Evolutionary conservation across 257 asterid genomes (phyloP), one percentile per base, ranked within the genome.

Genomic region (Mitragyna speciosa): DNA sequence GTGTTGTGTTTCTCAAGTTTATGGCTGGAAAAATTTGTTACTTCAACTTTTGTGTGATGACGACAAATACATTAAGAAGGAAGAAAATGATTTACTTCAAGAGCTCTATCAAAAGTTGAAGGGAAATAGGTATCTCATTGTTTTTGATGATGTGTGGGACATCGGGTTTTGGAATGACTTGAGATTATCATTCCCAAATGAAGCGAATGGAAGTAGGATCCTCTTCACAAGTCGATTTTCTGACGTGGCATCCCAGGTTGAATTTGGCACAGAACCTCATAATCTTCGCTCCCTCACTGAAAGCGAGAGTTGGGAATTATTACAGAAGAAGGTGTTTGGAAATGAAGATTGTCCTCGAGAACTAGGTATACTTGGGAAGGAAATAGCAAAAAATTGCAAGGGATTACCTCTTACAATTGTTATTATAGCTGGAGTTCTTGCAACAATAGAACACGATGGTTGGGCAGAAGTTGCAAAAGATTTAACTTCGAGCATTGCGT

Each of bases 81-180:
- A 12, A 36, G 71, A 58, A 26, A 12, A 28, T 1, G 72, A 71
- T 0, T 58, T 70, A 19, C 30, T 66, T 45, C 4, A 9, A 0
- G 2, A 14, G 22, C 52, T 79, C 51, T 28, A 36, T 52, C 15
- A 51, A 11, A 12, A 16, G 43, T 48, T 78, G 22, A 68, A 22
- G 14, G 41, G 69, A 15, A 11, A 6, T 7, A 78, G 20, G 68
- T 78, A 33, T 48, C 76, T 78, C 31, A 28, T 78, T 33, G 68
- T n/a, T 4, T 15, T 78, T 33, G 54, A 79, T 59, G 82, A 75
- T 24, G 14, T 75, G 26, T 58, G 78, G 70, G 78, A 75, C 20
- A 12, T 24, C 6, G 28, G 30, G 51, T 49, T 43, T 12, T 75
- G 70, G 78, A 16, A 39, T 4, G n/a, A 22, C 39, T 15, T 56